Evolutionary conservation across 495 filamentous ascomycete genomes (phyloP).

Genomic region (Elaphomyces granulatus): DNA sequence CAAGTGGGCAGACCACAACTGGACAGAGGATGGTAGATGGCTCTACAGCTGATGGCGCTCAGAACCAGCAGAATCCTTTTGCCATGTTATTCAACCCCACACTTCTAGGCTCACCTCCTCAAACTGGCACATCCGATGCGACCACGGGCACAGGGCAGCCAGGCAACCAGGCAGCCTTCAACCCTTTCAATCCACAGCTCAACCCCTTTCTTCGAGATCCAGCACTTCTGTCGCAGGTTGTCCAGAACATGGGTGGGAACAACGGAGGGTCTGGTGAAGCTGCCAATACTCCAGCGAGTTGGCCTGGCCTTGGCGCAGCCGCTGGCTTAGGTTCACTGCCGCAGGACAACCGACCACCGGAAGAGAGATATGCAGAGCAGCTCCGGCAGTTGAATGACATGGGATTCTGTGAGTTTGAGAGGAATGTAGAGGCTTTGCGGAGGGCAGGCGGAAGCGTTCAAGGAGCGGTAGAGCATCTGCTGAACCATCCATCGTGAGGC

Average conservation of each 20-base stretch:
- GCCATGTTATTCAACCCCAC: slow-evolving; percentile 35
- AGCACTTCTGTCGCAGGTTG: slow-evolving; percentile 30
- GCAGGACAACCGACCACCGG: slow-evolving; percentile 71
- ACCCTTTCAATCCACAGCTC: slow-evolving; percentile 34
- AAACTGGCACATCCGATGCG: slow-evolving; percentile 2
- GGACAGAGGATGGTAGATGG: slow-evolving; percentile 8
- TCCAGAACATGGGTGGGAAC: slow-evolving; percentile 31
- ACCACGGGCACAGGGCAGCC: slow-evolving; percentile 6
- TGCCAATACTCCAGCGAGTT: slow-evolving; percentile 24
- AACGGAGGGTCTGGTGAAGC: slow-evolving; percentile 17
- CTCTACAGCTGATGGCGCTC: slow-evolving; percentile 1
- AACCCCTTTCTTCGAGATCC: slow-evolving; percentile 38
- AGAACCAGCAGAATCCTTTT: slow-evolving; percentile 38
- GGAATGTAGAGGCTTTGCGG: slow-evolving; percentile 80
- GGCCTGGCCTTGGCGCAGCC: slow-evolving; percentile 23
- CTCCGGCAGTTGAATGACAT: slow-evolving; percentile 93
- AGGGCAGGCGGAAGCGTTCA: slow-evolving; percentile 88
- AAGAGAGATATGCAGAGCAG: slow-evolving; percentile 85
- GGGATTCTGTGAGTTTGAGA: slow-evolving; percentile 95
- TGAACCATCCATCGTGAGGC: slow-evolving; percentile 25
- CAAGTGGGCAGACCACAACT: slow-evolving; percentile 14
- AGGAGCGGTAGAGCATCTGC: slow-evolving; percentile 72
- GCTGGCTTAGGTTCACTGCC: slow-evolving; percentile 30
- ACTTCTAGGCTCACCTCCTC: slow-evolving; percentile 15
- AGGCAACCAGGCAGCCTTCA: slow-evolving; percentile 19